Evolutionary conservation across 2,329 filamentous ascomycete species (phyloP).

Genomic region (Bipolaris sorokiniana): DNA sequence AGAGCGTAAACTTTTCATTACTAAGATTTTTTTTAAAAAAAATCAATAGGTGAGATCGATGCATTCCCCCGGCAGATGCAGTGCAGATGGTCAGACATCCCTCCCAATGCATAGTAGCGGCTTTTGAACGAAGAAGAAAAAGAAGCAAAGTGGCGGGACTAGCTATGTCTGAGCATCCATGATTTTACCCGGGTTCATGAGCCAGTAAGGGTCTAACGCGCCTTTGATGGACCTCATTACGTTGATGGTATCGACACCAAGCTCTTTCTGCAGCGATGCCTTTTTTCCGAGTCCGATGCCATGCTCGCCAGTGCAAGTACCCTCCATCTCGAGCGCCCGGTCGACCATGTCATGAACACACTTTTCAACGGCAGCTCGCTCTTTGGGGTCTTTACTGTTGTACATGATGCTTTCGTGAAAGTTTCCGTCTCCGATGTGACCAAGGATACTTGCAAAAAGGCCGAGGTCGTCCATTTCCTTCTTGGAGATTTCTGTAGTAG

Average conservation of each 20-base stretch:
- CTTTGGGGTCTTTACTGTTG: slow-evolving; percentile 69
- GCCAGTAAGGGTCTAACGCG: slow-evolving; percentile 83
- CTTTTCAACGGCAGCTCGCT: slow-evolving; percentile 76
- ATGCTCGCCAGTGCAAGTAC: slow-evolving; percentile 90
- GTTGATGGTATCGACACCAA: slow-evolving; percentile 78
- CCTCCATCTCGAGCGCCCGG: slow-evolving; percentile 91
- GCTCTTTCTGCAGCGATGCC: slow-evolving; percentile 75
- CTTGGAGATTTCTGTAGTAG: slow-evolving; percentile 75
- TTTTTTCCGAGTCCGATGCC: slow-evolving; percentile 88
- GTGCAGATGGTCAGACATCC: slow-evolving; percentile 24
- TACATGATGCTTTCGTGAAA: slow-evolving; percentile 96
- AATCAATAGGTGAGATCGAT: background rate
- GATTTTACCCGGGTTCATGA: slow-evolving; percentile 92
- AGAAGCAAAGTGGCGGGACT: background rate
- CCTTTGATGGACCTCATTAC: slow-evolving; percentile 85
- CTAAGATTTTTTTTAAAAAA: background rate
- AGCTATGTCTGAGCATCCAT: slow-evolving; percentile 63
- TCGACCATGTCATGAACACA: slow-evolving; percentile 91
- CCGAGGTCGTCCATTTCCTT: slow-evolving; percentile 86
- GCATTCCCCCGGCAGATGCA: slow-evolving; percentile 13
- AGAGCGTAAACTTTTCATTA: slow-evolving; percentile 1
- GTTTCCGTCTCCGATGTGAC: slow-evolving; percentile 92
- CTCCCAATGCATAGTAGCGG: slow-evolving; percentile 24
- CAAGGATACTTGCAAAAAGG: slow-evolving; percentile 84
- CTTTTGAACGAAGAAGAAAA: slow-evolving; percentile 1